Percentiles rank a stretch among this genome's conserved stretches.
Conservation (phyloP, 352 stramenopile species). For the Globisporangium viniferum region DNA sequence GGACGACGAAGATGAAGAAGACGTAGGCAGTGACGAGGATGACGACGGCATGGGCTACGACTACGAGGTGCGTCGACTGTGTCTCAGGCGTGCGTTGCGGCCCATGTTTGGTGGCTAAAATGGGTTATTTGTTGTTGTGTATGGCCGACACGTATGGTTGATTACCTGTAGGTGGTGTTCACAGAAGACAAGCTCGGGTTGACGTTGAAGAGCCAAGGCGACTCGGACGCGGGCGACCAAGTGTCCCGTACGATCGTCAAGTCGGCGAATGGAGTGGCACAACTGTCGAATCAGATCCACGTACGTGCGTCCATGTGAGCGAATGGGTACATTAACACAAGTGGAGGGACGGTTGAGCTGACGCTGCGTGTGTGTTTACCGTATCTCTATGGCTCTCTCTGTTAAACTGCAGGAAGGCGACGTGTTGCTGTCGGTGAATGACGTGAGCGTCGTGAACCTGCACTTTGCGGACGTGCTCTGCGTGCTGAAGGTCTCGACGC, state of each 20-base stretch:
- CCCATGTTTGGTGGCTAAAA: background rate
- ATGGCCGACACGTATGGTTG: background rate
- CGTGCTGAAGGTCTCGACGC: conserved; percentile 63
- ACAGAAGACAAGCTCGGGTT: conserved; percentile 55
- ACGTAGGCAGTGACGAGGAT: background rate
- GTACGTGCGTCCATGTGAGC: conserved; percentile 18
- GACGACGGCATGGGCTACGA: conserved; percentile 15
- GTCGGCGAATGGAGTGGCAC: conserved; percentile 42
- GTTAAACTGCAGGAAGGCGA: conserved; percentile 53
- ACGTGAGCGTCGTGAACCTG: conserved; percentile 57
- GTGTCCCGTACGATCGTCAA: conserved; percentile 47
- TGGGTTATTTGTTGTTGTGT: background rate
- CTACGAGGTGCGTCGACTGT: conserved; percentile 10
- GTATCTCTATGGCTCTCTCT: background rate
- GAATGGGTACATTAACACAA: background rate
- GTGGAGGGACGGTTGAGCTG: background rate
- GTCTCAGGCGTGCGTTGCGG: background rate
- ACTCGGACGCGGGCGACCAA: conserved; percentile 19
- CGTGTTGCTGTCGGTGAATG: conserved; percentile 66
- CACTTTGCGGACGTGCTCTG: conserved; percentile 64
- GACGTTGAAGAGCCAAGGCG: conserved; percentile 43
- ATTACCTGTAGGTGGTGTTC: conserved; percentile 39
- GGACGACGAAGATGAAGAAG: conserved; percentile 15
- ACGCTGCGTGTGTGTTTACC: conserved; percentile 4
- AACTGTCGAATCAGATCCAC: conserved; percentile 53